These are phyloP conservation scores for Aspergillus sparsus DNA, from an alignment of 495 filamentous ascomycete species.

Conservation along the genomic window DNA sequence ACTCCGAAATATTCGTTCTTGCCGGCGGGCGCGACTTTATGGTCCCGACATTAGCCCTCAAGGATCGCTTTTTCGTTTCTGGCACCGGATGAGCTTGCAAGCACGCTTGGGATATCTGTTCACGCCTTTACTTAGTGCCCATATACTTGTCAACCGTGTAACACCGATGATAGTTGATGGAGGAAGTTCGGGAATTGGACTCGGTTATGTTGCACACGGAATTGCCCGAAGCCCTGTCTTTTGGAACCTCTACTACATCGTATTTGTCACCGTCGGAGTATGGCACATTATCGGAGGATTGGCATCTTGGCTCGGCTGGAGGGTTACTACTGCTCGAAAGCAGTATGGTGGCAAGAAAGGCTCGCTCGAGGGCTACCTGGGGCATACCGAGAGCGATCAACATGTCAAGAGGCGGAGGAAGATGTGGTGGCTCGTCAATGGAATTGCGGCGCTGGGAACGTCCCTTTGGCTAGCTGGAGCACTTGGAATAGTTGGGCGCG, in stretches of 20 bases:
- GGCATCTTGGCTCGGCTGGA: constrained; percentile 69
- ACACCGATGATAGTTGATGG: constrained; percentile 75
- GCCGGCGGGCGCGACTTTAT: constrained; percentile 67
- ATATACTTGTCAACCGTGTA: constrained; percentile 69
- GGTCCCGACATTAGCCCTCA: constrained; percentile 56
- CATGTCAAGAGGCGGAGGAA: constrained; percentile 50
- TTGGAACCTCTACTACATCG: constrained; percentile 65
- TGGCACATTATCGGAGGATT: constrained; percentile 84
- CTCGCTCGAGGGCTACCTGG: constrained; percentile 40
- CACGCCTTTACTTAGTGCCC: constrained; percentile 62
- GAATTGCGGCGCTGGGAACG: constrained; percentile 54
- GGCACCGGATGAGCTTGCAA: constrained; percentile 69
- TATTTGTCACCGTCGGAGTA: constrained; percentile 66
- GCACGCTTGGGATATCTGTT: constrained; percentile 68
- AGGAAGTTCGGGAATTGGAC: constrained; percentile 75
- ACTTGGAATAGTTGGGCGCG: constrained; percentile 72
- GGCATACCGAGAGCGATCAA: constrained; percentile 40
- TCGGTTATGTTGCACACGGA: constrained; percentile 84
- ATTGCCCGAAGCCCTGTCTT: constrained; percentile 67
- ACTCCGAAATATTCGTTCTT: constrained; percentile 71
- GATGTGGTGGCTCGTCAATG: constrained; percentile 71
- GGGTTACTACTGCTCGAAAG: constrained; percentile 43
- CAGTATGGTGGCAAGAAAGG: constrained; percentile 38
- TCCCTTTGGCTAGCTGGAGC: constrained; percentile 79
- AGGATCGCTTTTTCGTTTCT: constrained; percentile 44